Percentiles rank a stretch among this genome's conserved stretches.
Evolutionary conservation across 2,329 filamentous ascomycete genomes (phyloP).

Genomic region (Fusarium burgessii): DNA sequence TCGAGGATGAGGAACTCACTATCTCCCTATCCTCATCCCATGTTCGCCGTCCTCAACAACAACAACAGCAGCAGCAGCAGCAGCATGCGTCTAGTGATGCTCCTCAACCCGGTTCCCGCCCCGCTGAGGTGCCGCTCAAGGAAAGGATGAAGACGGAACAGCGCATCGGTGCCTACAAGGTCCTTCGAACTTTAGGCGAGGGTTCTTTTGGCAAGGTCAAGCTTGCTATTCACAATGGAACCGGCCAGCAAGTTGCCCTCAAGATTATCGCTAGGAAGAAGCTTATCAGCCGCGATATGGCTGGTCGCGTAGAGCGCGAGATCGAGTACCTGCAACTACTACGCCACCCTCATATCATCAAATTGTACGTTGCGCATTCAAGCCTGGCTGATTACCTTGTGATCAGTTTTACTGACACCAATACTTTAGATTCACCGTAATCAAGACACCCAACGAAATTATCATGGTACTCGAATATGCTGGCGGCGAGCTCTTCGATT

Average conservation of each 20-base stretch:
- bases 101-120: slow-evolving; percentile 46
- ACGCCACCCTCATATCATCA: slow-evolving; percentile 98
- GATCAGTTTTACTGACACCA: slow-evolving; percentile 10
- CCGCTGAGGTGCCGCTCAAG: slow-evolving; percentile 52
- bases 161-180: slow-evolving; percentile 90
- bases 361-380: slow-evolving; percentile 73
- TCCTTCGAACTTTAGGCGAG: slow-evolving; percentile 91
- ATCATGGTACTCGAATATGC: slow-evolving; percentile 99
- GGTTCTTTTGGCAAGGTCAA: slow-evolving; percentile 99
- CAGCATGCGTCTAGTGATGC: slow-evolving; percentile 42
- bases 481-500: slow-evolving; percentile 96
- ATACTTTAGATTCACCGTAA: slow-evolving; percentile 83
- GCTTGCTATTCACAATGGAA: slow-evolving; percentile 91
- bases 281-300: slow-evolving; percentile 97
- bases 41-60: slow-evolving; percentile 64
- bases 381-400: neutral
- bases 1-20: slow-evolving; percentile 86
- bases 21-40: slow-evolving; percentile 77
- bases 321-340: slow-evolving; percentile 97
- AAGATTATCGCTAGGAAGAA: slow-evolving; percentile 98
- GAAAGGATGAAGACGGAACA: slow-evolving; percentile 76
- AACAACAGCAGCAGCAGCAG: slow-evolving; percentile 45
- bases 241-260: slow-evolving; percentile 93
- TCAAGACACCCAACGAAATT: slow-evolving; percentile 93
- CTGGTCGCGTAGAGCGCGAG: slow-evolving; percentile 94